Base-by-base conservation (phyloP, 2,329 filamentous ascomycete species). In the Penicillium sp. region DNA sequence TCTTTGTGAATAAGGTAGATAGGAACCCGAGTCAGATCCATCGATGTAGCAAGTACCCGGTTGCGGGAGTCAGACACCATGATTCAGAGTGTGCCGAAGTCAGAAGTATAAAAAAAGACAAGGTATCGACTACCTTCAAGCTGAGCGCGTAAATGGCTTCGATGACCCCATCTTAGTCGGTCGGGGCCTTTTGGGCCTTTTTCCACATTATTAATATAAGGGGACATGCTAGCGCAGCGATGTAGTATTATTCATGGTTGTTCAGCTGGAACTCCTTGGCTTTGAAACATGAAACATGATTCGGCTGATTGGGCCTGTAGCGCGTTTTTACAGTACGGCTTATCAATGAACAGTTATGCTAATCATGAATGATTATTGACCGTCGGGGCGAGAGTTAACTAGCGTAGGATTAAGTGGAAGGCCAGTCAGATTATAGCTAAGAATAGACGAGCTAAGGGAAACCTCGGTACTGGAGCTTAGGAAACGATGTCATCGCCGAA, bases 391-490 rank as follows among this genome's bases (percentile, higher is more conserved):
- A n/a, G 33, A 37, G 16, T 13, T n/a, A 8, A 37, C 33, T 37
- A 37, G 33, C 33, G 33, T 31, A 13, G 22, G 5, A 24, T 31
- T 31, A 31, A 31, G 29, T 31, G 11, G 29, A 27, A 31, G 19
- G 8, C 33, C 14, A 37, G 35, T 58, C 56, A 56, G 56, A 53
- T 53, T 44, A 4, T 10, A 5, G 13, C 56, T 59, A 60, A 60
- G 49, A 60, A 60, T 60, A 48, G 31, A 39, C n/a, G 4, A 19
- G 35, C 35, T 37, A 9, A 14, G 14, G 14, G 2, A 39, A 10
- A 19, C n/a, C 7, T 39, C 35, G 35, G n/a, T 7, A 31, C 11
- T 5, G 16, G 35, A 37, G n/a, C 31, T 33, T 6, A 10, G 27
- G 10, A 29, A 29, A 39, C 35, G 35, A 39, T 39, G n/a, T 19